phyloP scores from a whole-genome alignment of 495 filamentous ascomycete species.

The Diplogelasinospora grovesii region DNA sequence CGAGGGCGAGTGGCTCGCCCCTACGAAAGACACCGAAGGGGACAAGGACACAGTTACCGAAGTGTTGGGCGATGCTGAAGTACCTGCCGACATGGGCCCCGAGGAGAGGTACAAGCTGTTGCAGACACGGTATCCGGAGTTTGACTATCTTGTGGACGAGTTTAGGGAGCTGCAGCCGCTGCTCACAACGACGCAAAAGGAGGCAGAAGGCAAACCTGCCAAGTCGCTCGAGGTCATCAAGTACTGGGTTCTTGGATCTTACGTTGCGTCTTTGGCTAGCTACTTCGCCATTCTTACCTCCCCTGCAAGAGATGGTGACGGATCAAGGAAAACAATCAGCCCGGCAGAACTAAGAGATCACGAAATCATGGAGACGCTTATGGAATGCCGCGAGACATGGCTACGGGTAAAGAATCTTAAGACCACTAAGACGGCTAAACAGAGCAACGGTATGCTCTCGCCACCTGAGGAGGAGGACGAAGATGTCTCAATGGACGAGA shows the following conservation, averaged over 20 bases:
- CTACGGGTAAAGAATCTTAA: conserved; percentile 59
- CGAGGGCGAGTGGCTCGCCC: conserved; percentile 69
- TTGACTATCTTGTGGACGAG: conserved; percentile 76
- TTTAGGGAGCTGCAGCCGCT: conserved; percentile 64
- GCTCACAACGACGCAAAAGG: conserved; percentile 47
- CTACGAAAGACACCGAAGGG: conserved; percentile 33
- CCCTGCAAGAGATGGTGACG: conserved; percentile 49
- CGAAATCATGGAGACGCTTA: conserved; percentile 75
- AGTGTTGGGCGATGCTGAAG: conserved; percentile 70
- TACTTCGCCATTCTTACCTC: conserved; percentile 90
- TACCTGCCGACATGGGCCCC: conserved; percentile 69
- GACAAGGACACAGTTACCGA: conserved; percentile 63
- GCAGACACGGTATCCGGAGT: conserved; percentile 80
- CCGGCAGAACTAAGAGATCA: conserved; percentile 77
- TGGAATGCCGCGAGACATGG: conserved; percentile 79
- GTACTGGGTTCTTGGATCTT: conserved; percentile 68
- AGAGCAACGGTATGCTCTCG: conserved; percentile 25
- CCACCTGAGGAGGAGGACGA: conserved; percentile 27
- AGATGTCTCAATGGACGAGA: conserved; percentile 19
- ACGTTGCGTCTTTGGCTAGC: conserved; percentile 79
- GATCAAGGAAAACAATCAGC: conserved; percentile 47
- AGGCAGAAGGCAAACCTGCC: conserved; percentile 48
- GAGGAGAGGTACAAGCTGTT: conserved; percentile 73
- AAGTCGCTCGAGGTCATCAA: conserved; percentile 58
- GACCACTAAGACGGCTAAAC: conserved; percentile 11